A percentile compares a stretch with the other conserved stretches of the same genome.
Evolutionary conservation across 1,284 basidiomycete species (phyloP).

Genomic region (Ceratorhiza oryzae-sativae): DNA sequence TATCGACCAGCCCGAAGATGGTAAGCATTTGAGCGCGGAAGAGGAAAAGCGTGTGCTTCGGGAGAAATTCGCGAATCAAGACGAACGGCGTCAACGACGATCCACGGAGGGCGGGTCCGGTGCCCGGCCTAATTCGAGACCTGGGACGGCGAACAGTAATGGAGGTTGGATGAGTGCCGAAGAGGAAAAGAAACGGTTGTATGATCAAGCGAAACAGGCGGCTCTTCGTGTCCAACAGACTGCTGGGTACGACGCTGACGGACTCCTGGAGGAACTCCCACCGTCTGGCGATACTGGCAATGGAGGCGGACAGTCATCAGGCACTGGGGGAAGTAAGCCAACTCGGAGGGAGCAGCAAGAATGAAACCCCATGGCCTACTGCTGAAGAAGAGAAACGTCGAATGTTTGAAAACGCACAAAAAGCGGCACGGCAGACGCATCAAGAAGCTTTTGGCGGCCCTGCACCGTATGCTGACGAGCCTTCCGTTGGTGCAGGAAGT

Average conservation of each 20-base stretch:
- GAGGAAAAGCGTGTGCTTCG: constrained; percentile 9
- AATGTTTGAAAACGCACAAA: constrained; percentile 28
- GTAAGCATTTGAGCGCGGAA: constrained; percentile 32
- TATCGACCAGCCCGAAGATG: constrained; percentile 35
- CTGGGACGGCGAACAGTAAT: not conserved
- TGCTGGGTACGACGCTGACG: constrained; percentile 41
- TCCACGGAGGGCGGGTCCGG: constrained; percentile 8
- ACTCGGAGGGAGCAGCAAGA: constrained; percentile 6
- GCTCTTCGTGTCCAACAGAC: constrained; percentile 58
- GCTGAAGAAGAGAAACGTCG: constrained; percentile 43
- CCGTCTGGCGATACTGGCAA: not conserved
- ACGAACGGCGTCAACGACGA: not conserved
- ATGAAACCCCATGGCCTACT: constrained; percentile 26
- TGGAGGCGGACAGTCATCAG: not conserved
- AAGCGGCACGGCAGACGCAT: constrained; percentile 19
- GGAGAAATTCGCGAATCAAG: constrained; percentile 22
- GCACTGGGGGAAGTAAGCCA: not conserved
- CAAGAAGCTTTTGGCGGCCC: not conserved
- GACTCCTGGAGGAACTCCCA: not conserved
- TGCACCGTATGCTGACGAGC: constrained; percentile 2
- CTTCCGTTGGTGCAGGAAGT: not conserved
- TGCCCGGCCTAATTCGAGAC: not conserved
- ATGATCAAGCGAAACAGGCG: constrained; percentile 65
- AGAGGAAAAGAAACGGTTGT: constrained; percentile 69
- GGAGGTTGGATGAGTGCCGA: constrained; percentile 68